Percentiles rank a stretch among this genome's conserved stretches.
phyloP scores from a whole-genome alignment of 2,329 filamentous ascomycete genomes.

The Cryphonectria japonica region DNA sequence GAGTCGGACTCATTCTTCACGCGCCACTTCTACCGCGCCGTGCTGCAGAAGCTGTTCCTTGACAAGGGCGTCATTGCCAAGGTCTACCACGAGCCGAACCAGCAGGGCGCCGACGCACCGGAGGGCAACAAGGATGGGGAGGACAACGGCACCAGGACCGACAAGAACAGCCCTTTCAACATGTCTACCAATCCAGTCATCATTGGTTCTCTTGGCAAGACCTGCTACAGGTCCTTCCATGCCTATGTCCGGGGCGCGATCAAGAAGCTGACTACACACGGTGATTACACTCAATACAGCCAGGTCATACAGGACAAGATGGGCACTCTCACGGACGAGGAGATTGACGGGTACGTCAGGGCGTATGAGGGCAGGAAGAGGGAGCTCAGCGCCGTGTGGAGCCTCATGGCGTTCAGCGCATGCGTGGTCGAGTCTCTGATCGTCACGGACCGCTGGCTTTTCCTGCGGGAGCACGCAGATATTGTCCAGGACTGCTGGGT shows the following conservation, averaged over 20 bases:
- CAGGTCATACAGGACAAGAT: slow-evolving; percentile 68
- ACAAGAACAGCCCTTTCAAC: slow-evolving; percentile 49
- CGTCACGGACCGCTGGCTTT: slow-evolving; percentile 88
- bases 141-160: slow-evolving; percentile 2
- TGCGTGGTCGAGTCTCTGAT: slow-evolving; percentile 87
- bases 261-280: slow-evolving; percentile 67
- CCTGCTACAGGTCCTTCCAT: slow-evolving; percentile 74
- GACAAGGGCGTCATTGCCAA: slow-evolving; percentile 78
- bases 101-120: slow-evolving; percentile 17
- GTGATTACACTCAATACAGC: slow-evolving; percentile 61
- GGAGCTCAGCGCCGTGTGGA: slow-evolving; percentile 88
- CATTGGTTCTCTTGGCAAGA: slow-evolving; percentile 82
- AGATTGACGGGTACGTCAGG: slow-evolving; percentile 72
- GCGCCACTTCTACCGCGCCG: slow-evolving; percentile 87
- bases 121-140: not conserved
- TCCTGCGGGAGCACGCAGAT: slow-evolving; percentile 75
- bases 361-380: slow-evolving; percentile 70
- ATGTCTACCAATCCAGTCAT: slow-evolving; percentile 77
- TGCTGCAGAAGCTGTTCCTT: slow-evolving; percentile 90
- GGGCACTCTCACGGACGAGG: slow-evolving; percentile 70
- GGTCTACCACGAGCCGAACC: slow-evolving; percentile 46
- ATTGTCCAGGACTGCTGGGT: slow-evolving; percentile 82
- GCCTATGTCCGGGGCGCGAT: slow-evolving; percentile 82
- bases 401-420: slow-evolving; percentile 93
- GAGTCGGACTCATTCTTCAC: slow-evolving; percentile 91